These are phyloP conservation scores for Senna siamea DNA, from an alignment of 306 rosid species.

Conservation along the genomic window DNA sequence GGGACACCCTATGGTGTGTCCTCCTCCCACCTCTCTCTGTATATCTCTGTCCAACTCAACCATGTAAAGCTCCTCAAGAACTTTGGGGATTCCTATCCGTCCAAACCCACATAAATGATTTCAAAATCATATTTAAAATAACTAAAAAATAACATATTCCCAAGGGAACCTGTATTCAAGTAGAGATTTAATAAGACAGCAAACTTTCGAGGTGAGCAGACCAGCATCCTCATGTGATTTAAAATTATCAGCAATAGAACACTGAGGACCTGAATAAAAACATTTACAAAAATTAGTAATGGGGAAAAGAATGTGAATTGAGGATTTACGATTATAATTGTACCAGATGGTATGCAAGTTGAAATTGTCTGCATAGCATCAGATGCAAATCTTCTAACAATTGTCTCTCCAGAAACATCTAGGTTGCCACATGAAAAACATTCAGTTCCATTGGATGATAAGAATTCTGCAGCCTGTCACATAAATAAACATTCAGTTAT, in stretches of 20 bases:
- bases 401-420: constrained; percentile 51
- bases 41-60: no score
- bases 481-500: constrained; percentile 17
- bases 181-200: constrained; percentile 68
- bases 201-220: constrained; percentile 66
- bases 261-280: constrained; percentile 52
- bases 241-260: constrained; percentile 56
- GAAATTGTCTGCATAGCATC: constrained; percentile 47
- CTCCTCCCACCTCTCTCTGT: no score
- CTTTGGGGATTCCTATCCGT: background rate
- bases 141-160: constrained; percentile 17
- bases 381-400: constrained; percentile 54
- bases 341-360: constrained; percentile 51
- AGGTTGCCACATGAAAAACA: constrained; percentile 49
- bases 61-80: no score
- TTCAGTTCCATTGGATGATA: constrained; percentile 48
- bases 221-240: constrained; percentile 47
- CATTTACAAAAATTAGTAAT: constrained; percentile 19
- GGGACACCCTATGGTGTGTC: no score
- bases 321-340: constrained; percentile 15
- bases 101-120: constrained; percentile 9
- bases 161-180: constrained; percentile 74
- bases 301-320: constrained; percentile 23
- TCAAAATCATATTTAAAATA: constrained; percentile 22
- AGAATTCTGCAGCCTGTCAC: constrained; percentile 72